Evolutionary conservation across 495 filamentous ascomycete genomes (phyloP).

Genomic region (Pyronema omphalodes): DNA sequence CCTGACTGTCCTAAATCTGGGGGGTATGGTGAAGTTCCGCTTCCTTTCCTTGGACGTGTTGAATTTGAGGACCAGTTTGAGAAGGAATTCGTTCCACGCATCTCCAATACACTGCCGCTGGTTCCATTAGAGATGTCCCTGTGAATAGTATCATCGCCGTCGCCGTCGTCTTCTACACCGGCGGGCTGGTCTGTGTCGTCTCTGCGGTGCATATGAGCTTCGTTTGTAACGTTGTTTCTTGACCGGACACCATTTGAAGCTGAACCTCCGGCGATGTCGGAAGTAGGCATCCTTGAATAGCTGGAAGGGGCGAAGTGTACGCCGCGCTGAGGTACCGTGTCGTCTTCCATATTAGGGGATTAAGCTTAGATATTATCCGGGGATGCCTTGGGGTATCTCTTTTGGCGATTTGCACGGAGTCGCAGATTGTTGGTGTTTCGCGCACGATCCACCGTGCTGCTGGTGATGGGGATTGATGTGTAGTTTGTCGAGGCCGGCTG

Average conservation of each 20-base stretch:
- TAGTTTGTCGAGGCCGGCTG: no score
- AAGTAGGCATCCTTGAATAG: neutral
- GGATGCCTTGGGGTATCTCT: no score
- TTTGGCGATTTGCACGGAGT: no score
- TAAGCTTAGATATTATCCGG: no score
- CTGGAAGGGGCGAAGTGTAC: neutral
- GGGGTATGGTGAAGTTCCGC: slow-evolving; percentile 11
- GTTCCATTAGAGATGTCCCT: neutral
- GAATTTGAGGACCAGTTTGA: slow-evolving; percentile 7
- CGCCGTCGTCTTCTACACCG: slow-evolving; percentile 17
- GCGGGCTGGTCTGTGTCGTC: slow-evolving; percentile 18
- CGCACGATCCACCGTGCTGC: no score
- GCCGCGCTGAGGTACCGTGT: neutral
- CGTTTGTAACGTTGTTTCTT: neutral
- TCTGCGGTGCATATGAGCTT: neutral
- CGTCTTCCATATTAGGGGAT: neutral
- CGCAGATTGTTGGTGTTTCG: no score
- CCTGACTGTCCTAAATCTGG: slow-evolving; percentile 12
- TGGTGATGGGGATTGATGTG: no score
- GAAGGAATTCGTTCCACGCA: slow-evolving; percentile 6
- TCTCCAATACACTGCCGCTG: neutral
- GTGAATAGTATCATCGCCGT: neutral
- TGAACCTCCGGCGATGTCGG: neutral
- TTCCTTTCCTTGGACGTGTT: slow-evolving; percentile 13
- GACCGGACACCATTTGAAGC: neutral